Percentiles rank a stretch among this genome's conserved stretches.
These are phyloP conservation scores for Hypoxylon rickii DNA, from an alignment of 495 filamentous ascomycete genomes.

Conservation along the genomic window DNA sequence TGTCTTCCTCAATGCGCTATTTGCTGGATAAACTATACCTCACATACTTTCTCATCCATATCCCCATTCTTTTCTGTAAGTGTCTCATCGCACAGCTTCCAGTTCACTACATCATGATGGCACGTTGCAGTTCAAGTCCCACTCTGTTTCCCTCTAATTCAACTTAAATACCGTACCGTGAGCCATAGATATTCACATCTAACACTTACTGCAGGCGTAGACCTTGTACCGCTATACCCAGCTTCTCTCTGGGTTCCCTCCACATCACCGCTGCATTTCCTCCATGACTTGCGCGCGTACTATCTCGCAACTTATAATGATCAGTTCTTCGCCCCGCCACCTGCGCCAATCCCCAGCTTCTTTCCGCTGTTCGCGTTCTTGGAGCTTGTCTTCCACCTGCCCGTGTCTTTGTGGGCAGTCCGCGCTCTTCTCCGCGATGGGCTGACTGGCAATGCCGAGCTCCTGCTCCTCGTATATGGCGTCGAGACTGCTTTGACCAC, in stretches of 20 bases:
- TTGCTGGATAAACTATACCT: conserved; percentile 64
- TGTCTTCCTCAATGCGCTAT: conserved; percentile 40
- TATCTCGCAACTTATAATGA: conserved; percentile 75
- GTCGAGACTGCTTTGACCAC: conserved; percentile 75
- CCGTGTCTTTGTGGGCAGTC: conserved; percentile 65
- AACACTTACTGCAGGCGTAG: conserved; percentile 55
- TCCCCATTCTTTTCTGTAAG: conserved; percentile 72
- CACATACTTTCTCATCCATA: conserved; percentile 67
- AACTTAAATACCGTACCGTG: background rate
- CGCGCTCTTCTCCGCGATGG: conserved; percentile 35
- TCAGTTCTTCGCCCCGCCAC: conserved; percentile 70
- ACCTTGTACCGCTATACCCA: conserved; percentile 70
- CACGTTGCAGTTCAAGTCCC: no score
- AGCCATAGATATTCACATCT: no score
- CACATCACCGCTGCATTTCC: conserved; percentile 48
- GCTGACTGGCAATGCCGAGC: conserved; percentile 56
- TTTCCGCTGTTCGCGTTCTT: conserved; percentile 70
- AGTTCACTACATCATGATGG: no score
- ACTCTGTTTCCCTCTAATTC: background rate
- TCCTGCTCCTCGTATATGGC: conserved; percentile 71
- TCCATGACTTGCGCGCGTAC: conserved; percentile 57
- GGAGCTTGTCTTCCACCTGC: conserved; percentile 71
- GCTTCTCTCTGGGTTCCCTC: conserved; percentile 51
- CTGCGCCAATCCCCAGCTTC: conserved; percentile 59
- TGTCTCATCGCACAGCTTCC: no score